phyloP scores from a whole-genome alignment of 1,284 basidiomycete genomes.

The Trichosporon inkin region DNA sequence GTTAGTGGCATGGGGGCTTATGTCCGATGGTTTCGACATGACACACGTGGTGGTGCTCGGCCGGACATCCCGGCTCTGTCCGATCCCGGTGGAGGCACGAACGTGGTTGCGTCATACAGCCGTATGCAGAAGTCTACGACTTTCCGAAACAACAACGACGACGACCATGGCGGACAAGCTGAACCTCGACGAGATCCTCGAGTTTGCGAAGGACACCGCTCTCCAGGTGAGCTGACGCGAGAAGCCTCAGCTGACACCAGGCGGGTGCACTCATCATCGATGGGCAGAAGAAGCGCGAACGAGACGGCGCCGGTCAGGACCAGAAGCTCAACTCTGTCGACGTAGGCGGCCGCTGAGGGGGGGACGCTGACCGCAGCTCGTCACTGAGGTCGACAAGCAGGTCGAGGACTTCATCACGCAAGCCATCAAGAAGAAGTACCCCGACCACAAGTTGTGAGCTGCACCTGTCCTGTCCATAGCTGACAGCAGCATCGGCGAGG shows the following conservation, averaged over 20 bases:
- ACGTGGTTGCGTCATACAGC: slow-evolving; percentile 7
- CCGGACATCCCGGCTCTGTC: background rate
- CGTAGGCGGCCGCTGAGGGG: slow-evolving; percentile 30
- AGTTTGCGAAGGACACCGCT: slow-evolving; percentile 70
- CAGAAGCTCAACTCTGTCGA: slow-evolving; percentile 90
- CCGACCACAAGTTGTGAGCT: slow-evolving; percentile 74
- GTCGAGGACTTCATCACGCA: slow-evolving; percentile 81
- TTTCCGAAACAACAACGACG: background rate
- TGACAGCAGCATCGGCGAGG: slow-evolving; percentile 75
- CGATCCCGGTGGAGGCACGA: background rate
- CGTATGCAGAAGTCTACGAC: background rate
- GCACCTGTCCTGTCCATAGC: background rate
- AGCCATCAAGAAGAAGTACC: slow-evolving; percentile 66
- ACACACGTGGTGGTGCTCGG: background rate
- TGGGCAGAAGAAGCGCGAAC: slow-evolving; percentile 51
- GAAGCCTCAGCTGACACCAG: slow-evolving; percentile 19
- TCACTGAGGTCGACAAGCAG: slow-evolving; percentile 93
- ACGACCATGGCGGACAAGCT: slow-evolving; percentile 29
- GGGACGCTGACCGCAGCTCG: slow-evolving; percentile 54
- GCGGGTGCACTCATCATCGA: slow-evolving; percentile 53
- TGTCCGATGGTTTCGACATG: background rate
- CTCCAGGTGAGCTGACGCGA: slow-evolving; percentile 32
- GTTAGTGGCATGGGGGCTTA: background rate
- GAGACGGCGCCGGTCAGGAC: slow-evolving; percentile 57
- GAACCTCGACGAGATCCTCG: slow-evolving; percentile 64